Conservation (phyloP, 1,284 basidiomycete species). For the Ceratobasidium theobromae region DNA sequence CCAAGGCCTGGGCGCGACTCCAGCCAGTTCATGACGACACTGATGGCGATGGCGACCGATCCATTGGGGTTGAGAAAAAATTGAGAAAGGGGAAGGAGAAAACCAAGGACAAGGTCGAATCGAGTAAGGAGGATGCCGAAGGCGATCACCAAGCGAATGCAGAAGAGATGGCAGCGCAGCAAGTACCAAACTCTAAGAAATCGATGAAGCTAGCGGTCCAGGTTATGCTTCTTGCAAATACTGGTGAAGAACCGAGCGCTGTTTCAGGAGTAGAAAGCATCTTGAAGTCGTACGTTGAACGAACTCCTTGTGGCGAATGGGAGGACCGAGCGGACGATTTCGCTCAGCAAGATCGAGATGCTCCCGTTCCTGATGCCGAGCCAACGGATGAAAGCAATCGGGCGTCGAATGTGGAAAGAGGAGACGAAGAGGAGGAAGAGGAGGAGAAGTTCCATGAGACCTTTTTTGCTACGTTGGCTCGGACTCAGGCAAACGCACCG, state of each 20-base stretch:
- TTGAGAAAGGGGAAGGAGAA: conserved; percentile 15
- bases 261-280: conserved; percentile 25
- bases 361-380: not conserved
- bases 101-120: not conserved
- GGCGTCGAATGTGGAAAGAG: not conserved
- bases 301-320: conserved; percentile 2
- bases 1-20: conserved; percentile 7
- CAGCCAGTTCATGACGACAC: conserved; percentile 27
- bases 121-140: not conserved
- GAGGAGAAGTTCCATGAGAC: conserved; percentile 25
- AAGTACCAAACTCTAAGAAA: not conserved
- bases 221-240: not conserved
- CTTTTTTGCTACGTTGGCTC: conserved; percentile 7
- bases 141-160: not conserved
- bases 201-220: conserved; percentile 6
- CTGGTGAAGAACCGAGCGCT: conserved; percentile 4
- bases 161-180: not conserved
- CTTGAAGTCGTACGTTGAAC: conserved; percentile 22
- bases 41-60: conserved; percentile 3
- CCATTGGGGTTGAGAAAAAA: not conserved
- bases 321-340: not conserved
- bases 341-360: not conserved
- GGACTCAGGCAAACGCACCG: not conserved
- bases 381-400: not conserved
- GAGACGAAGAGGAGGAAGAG: conserved; percentile 21